These are phyloP conservation scores for Amniculicola lignicola DNA, from an alignment of 495 filamentous ascomycete species.

Conservation along the genomic window DNA sequence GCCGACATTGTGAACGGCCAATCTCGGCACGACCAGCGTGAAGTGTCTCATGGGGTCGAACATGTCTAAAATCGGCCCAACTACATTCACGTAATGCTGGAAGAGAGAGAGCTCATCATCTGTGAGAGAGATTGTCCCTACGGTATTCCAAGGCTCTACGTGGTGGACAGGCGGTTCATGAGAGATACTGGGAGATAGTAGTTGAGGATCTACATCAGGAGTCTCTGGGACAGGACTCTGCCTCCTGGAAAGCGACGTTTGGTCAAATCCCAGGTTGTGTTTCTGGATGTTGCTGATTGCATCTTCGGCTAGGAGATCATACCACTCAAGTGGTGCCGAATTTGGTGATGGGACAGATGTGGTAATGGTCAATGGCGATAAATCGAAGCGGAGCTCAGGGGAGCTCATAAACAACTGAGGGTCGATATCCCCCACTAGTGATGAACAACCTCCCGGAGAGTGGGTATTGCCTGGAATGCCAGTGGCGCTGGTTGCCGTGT, in stretches of 20 bases:
- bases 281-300: slow-evolving; percentile 23
- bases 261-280: slow-evolving; percentile 22
- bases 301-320: slow-evolving; percentile 17
- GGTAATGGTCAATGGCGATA: slow-evolving; percentile 16
- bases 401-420: slow-evolving; percentile 5
- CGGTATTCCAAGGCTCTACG: slow-evolving; percentile 13
- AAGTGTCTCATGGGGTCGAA: slow-evolving; percentile 20
- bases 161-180: background rate
- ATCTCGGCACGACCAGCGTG: slow-evolving; percentile 3
- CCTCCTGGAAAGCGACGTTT: slow-evolving; percentile 6
- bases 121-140: background rate
- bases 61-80: slow-evolving; percentile 14
- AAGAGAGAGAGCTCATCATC: slow-evolving; percentile 16
- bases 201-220: slow-evolving; percentile 2
- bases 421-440: slow-evolving; percentile 13
- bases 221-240: slow-evolving; percentile 20
- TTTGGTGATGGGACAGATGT: slow-evolving; percentile 20
- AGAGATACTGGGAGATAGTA: background rate
- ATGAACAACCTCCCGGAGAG: background rate
- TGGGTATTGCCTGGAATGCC: too few relatives aligned
- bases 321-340: slow-evolving; percentile 23
- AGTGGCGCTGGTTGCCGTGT: background rate
- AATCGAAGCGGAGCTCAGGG: slow-evolving; percentile 17
- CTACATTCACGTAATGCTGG: slow-evolving; percentile 11
- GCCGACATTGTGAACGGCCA: slow-evolving; percentile 21